Percentiles rank a stretch among this genome's conserved stretches.
phyloP scores from a whole-genome alignment of 495 filamentous ascomycete species.

The Lasiosphaeria hispida region DNA sequence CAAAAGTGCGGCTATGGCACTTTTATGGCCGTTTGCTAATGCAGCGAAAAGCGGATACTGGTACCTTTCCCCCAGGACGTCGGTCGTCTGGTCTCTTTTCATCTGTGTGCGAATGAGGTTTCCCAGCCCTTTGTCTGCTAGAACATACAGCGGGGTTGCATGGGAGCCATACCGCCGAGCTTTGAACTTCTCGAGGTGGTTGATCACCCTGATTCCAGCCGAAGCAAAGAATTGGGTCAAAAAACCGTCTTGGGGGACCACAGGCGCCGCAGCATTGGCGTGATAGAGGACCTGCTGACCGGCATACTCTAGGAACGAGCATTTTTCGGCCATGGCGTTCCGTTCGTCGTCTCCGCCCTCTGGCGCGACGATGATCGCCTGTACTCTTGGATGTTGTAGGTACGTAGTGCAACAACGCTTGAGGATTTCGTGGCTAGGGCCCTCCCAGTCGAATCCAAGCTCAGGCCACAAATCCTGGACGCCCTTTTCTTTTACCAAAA shows the following conservation, averaged over 20 bases:
- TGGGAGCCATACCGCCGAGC: not conserved
- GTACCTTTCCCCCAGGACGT: not conserved
- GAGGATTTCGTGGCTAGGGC: conserved; percentile 33
- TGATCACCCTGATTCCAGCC: conserved; percentile 7
- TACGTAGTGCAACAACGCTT: conserved; percentile 35
- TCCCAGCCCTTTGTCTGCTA: conserved; percentile 15
- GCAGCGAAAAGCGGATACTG: conserved; percentile 9
- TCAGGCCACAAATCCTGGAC: conserved; percentile 37
- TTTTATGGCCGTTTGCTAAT: conserved; percentile 5
- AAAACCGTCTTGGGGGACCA: conserved; percentile 8
- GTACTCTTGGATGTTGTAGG: conserved; percentile 5
- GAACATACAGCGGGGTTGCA: conserved; percentile 13
- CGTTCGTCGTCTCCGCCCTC: not conserved
- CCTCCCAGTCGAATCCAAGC: conserved; percentile 22
- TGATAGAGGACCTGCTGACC: conserved; percentile 16
- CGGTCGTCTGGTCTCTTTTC: too few relatives aligned
- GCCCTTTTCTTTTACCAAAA: conserved; percentile 26
- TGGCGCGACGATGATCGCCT: not conserved
- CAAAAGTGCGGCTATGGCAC: conserved; percentile 11
- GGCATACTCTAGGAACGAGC: conserved; percentile 22
- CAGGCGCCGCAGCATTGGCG: conserved; percentile 19
- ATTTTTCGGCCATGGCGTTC: not conserved
- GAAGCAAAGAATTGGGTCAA: conserved; percentile 7
- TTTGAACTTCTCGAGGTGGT: conserved; percentile 3
- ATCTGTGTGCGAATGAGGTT: conserved; percentile 17